These are phyloP conservation scores for Camellia sinensis DNA, from an alignment of 148 eudicot genomes.

Conservation along the genomic window DNA sequence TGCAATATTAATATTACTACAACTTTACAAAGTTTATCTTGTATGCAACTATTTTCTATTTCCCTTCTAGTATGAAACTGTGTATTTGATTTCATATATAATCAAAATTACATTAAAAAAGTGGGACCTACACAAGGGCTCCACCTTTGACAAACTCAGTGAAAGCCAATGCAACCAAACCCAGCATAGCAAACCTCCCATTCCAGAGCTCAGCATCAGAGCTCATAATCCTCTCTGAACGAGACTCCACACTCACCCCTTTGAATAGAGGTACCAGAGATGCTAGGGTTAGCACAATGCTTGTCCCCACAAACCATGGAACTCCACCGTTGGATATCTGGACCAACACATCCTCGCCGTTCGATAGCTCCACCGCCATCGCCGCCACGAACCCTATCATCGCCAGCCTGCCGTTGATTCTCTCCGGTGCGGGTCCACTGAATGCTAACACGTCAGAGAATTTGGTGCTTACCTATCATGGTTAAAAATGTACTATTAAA, in stretches of 20 bases:
- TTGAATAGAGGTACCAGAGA: constrained; percentile 59
- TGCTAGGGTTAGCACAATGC: constrained; percentile 49
- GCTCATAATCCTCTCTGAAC: constrained; percentile 44
- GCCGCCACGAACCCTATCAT: constrained; percentile 87
- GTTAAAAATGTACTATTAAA: too few species aligned
- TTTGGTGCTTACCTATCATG: constrained; percentile 54
- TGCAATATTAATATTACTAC: too few species aligned
- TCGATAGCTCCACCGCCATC: constrained; percentile 54
- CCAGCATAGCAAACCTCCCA: constrained; percentile 84
- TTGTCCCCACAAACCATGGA: constrained; percentile 67
- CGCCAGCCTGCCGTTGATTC: constrained; percentile 87
- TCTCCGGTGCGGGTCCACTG: constrained; percentile 86
- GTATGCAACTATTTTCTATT: too few species aligned
- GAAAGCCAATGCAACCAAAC: constrained; percentile 75
- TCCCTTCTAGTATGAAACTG: too few species aligned
- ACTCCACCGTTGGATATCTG: constrained; percentile 71
- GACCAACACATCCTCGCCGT: constrained; percentile 56
- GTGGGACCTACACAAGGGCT: constrained; percentile 47
- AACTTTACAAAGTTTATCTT: too few species aligned
- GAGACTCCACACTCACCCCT: constrained; percentile 49
- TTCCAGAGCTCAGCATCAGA: constrained; percentile 81
- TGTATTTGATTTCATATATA: too few species aligned
- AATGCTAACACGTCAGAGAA: constrained; percentile 65
- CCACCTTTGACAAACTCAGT: constrained; percentile 67
- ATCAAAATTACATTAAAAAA: too few species aligned